Evolutionary conservation across 164 flowering plant species (phyloP).

Genomic region (grape (Vitis vinifera)): DNA sequence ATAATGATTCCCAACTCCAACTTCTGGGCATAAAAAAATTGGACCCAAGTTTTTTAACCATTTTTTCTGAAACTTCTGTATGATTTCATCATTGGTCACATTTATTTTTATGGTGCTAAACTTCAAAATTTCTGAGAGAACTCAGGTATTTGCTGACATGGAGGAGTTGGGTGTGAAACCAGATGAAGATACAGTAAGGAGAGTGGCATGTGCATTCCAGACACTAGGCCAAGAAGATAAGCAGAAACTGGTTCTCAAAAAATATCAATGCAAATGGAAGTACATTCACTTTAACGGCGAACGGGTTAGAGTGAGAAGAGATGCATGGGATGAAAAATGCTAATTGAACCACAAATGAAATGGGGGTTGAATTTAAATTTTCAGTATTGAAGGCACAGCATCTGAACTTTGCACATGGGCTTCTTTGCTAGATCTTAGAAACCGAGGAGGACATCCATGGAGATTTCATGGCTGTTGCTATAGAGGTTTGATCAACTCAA

Average conservation of each 20-base stretch:
- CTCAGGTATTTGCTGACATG: slow-evolving; percentile 96
- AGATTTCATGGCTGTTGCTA: background rate
- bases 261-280: slow-evolving; percentile 69
- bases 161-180: slow-evolving; percentile 93
- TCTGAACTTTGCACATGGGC: background rate
- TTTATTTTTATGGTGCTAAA: background rate
- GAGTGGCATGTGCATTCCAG: slow-evolving; percentile 64
- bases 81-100: background rate
- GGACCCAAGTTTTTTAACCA: background rate
- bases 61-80: background rate
- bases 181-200: slow-evolving; percentile 75
- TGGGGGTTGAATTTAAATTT: background rate
- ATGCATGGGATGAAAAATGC: slow-evolving; percentile 18
- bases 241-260: slow-evolving; percentile 49
- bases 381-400: background rate
- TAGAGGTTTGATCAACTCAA: background rate
- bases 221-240: slow-evolving; percentile 68
- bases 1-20: no score
- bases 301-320: slow-evolving; percentile 59
- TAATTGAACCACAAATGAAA: background rate
- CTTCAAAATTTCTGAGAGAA: background rate
- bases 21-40: background rate
- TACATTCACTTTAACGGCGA: slow-evolving; percentile 87
- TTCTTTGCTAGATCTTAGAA: background rate
- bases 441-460: background rate